phyloP scores from a whole-genome alignment of 176 grass and related monocot species.

The Elymus sibiricus region DNA sequence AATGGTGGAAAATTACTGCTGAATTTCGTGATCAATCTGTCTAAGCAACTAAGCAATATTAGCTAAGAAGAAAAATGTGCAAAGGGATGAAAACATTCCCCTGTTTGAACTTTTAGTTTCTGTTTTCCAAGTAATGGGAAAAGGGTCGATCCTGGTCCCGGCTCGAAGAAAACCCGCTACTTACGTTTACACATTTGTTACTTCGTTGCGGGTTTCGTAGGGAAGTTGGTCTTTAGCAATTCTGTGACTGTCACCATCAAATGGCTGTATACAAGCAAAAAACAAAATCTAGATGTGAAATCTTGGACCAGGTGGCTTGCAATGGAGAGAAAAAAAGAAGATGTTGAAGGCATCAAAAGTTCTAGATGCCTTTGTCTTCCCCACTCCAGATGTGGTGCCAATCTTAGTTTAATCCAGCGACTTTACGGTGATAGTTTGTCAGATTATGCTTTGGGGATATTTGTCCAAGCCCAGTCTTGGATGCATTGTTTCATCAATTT shows the following conservation, averaged over 20 bases:
- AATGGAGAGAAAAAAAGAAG: not conserved
- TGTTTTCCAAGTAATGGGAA: too few species aligned
- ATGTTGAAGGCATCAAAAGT: not conserved
- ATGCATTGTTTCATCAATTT: not conserved
- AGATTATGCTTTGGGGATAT: not conserved
- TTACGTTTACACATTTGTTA: constrained; percentile 1
- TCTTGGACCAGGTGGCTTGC: not conserved
- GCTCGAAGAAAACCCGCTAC: not conserved
- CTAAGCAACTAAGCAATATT: not conserved
- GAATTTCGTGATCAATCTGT: not conserved
- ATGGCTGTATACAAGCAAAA: not conserved
- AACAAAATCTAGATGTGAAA: not conserved
- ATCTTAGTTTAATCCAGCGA: not conserved
- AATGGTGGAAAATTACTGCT: not conserved
- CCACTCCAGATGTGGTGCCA: not conserved
- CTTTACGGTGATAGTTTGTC: not conserved
- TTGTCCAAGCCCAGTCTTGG: not conserved
- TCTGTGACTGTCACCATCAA: not conserved
- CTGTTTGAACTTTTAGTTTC: too few species aligned
- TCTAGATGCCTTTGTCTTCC: not conserved
- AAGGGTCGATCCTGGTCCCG: too few species aligned
- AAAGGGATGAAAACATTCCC: too few species aligned
- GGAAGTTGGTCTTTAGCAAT: constrained; percentile 1
- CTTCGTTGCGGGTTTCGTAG: not conserved
- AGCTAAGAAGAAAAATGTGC: not conserved